Evolutionary conservation across 2,329 filamentous ascomycete genomes (phyloP).

Genomic region (Apiospora hydei): DNA sequence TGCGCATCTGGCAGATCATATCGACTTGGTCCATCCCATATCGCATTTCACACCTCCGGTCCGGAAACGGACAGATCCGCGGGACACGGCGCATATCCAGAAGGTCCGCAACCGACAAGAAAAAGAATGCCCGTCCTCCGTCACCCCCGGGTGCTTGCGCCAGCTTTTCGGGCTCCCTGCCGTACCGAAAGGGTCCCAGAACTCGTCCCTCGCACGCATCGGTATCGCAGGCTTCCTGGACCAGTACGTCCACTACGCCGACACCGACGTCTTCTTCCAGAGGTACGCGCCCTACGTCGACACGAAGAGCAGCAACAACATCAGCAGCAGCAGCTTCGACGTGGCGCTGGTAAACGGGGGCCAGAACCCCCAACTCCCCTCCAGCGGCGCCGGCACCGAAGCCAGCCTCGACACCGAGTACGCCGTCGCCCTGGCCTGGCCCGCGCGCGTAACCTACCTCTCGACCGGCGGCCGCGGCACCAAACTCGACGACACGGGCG

Average conservation of each 20-base stretch:
- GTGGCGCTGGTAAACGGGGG: conserved; percentile 33
- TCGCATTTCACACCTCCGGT: conserved; percentile 56
- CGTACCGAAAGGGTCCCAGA: conserved; percentile 35
- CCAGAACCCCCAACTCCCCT: conserved; percentile 18
- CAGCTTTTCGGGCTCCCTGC: conserved; percentile 39
- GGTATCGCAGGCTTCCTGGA: conserved; percentile 59
- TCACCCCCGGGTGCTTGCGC: conserved; percentile 31
- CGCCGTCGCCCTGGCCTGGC: conserved; percentile 10
- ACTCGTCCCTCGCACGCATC: conserved; percentile 47
- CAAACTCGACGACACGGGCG: background rate
- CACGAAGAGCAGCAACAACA: conserved; percentile 39
- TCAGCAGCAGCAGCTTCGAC: conserved; percentile 43
- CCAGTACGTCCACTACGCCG: conserved; percentile 53
- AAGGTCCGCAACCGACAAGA: conserved; percentile 30
- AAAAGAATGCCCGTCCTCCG: conserved; percentile 34
- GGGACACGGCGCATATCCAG: no score
- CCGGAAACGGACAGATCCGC: background rate
- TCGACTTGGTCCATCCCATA: conserved; percentile 57
- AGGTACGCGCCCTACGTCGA: conserved; percentile 44
- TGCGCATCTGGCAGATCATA: conserved; percentile 43
- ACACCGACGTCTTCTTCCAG: conserved; percentile 49
- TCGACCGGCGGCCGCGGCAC: background rate
- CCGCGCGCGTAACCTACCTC: conserved; percentile 13
- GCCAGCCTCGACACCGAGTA: conserved; percentile 29
- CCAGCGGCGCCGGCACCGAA: conserved; percentile 22